Evolutionary conservation across 306 rosid genomes (phyloP), one percentile per base, ranked within the genome.

Genomic region (Quercus wislizeni): DNA sequence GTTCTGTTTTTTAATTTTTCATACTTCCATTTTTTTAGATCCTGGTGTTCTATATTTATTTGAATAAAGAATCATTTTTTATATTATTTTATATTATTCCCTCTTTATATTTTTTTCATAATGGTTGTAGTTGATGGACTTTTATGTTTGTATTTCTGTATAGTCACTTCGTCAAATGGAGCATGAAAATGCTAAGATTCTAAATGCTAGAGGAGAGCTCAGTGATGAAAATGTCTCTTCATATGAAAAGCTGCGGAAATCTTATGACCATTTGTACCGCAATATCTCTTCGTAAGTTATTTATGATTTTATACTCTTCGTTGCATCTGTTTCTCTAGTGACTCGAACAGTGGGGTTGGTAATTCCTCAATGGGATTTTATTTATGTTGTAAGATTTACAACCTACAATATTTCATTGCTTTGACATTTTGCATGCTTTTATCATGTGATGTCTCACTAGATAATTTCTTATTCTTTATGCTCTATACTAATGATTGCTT

Each of bases 161-260:
- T 82, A 96, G 99, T 90, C 97, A 68, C 98, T 96, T 83, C 91
- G 96, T 78, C 89, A 88, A 81, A 87, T 96, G 99, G 99, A 96
- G 86, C 88, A 85, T 85, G 99, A 96, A 79, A 96, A 96, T 85
- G 92, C 99, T 13, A 96, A 93, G 88, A 90, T 93, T 83, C 86
- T 96, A 73, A 93, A 90, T 83, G 99, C 99, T 63, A 96, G 90
- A 86, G 99, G 99, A 73, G 98, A 96, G 84, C 97, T 96, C 69
- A 91, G 90, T 82, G 99, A 96, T 28, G 98, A 96, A 80, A 93
- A 87, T 85, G 86, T 85, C 56, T 76, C 97, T 41, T 85, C 98
- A 76, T 93, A 96, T 81, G 98, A 96, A 85, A 96, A 96, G 88
- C 89, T 96, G 79, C 96, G 99, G 43, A 96, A 96, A 86, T 96